phyloP scores from a whole-genome alignment of 371 early-diverging fungal genomes.

The Cokeromyces recurvatus region DNA sequence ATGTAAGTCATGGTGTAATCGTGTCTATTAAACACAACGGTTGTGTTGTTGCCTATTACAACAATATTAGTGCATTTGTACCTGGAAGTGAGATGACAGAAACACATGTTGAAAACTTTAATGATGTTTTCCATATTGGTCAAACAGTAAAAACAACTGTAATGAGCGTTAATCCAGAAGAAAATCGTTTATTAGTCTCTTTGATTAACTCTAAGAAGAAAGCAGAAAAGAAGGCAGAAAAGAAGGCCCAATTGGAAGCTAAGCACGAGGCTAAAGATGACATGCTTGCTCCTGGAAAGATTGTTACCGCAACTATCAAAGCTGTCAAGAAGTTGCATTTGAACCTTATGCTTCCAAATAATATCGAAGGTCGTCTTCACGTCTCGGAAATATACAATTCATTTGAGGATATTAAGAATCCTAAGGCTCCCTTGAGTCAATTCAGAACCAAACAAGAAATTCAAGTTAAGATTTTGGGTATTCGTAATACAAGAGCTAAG shows the following conservation, averaged over 20 bases:
- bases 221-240: constrained; percentile 28
- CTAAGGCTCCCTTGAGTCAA: constrained; percentile 33
- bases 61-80: constrained; percentile 63
- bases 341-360: constrained; percentile 58
- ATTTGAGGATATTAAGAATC: constrained; percentile 32
- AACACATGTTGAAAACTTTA: constrained; percentile 37
- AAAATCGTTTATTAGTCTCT: constrained; percentile 26
- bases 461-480: constrained; percentile 63
- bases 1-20: constrained; percentile 64
- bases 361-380: constrained; percentile 66
- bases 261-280: constrained; percentile 37
- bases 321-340: constrained; percentile 55
- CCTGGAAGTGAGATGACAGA: constrained; percentile 66
- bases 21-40: constrained; percentile 58
- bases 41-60: constrained; percentile 75
- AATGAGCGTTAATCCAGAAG: constrained; percentile 48
- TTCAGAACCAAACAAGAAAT: constrained; percentile 39
- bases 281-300: constrained; percentile 52
- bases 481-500: constrained; percentile 51
- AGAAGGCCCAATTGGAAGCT: constrained; percentile 16
- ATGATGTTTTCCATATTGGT: constrained; percentile 60
- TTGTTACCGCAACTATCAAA: constrained; percentile 50
- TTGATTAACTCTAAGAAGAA: constrained; percentile 32
- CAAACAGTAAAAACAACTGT: constrained; percentile 81
- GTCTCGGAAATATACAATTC: constrained; percentile 56